Percentiles rank a stretch among this genome's conserved stretches.
phyloP scores from a whole-genome alignment of 2,329 filamentous ascomycete species.

The Aspergillus piperis region DNA sequence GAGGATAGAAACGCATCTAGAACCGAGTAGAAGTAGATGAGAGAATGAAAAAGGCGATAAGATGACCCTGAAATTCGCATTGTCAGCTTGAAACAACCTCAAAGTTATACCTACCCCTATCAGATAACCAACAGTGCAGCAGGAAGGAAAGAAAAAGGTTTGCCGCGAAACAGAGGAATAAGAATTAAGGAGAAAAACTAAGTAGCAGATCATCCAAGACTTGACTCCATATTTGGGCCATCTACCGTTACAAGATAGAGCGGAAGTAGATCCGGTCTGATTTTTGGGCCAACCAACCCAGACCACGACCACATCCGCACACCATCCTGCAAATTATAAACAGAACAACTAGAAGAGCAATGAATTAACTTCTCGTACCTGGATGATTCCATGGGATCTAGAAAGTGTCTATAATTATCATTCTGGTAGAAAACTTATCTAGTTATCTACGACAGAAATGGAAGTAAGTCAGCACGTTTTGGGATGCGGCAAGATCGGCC shows the following conservation, averaged over 20 bases:
- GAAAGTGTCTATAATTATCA: neutral
- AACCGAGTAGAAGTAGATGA: neutral
- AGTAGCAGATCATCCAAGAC: neutral
- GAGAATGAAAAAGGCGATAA: neutral
- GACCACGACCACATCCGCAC: neutral
- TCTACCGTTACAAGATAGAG: neutral
- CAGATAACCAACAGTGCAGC: neutral
- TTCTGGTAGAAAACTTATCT: neutral
- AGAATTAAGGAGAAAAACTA: neutral
- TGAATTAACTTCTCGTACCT: neutral
- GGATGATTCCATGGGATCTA: neutral
- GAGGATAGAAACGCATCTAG: no score
- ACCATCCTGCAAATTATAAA: neutral
- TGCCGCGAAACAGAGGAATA: no score
- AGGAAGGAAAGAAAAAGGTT: neutral
- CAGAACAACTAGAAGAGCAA: neutral
- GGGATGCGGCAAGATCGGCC: neutral
- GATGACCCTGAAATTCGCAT: neutral
- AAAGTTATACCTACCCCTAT: neutral
- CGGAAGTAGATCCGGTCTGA: slow-evolving; percentile 1
- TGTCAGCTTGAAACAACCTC: neutral
- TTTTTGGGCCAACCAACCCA: neutral
- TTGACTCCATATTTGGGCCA: neutral
- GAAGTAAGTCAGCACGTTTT: neutral
- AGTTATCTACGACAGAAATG: no score